A percentile compares a stretch with the other conserved stretches of the same genome.
phyloP scores from a whole-genome alignment of 2,329 filamentous ascomycete species.

The Pestalotiopsis sp. region DNA sequence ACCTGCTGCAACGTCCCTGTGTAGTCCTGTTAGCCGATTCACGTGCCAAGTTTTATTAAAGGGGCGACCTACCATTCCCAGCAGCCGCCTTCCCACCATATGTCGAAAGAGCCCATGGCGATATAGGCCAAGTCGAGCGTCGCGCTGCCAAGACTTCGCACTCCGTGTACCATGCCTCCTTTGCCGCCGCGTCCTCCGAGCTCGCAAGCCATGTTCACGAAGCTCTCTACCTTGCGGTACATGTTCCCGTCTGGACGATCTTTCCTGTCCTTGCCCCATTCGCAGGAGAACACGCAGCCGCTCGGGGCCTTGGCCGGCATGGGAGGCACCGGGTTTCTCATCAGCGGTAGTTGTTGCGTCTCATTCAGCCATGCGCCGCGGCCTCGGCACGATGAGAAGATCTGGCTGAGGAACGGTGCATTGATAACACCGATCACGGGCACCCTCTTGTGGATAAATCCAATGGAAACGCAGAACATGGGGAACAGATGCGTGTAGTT shows the following conservation, averaged over 20 bases:
- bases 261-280: slow-evolving; percentile 78
- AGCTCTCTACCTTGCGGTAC: slow-evolving; percentile 72
- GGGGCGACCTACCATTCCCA: slow-evolving; percentile 65
- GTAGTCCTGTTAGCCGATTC: not conserved
- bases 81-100: slow-evolving; percentile 83
- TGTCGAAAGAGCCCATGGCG: slow-evolving; percentile 76
- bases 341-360: slow-evolving; percentile 63
- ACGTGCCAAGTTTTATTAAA: not conserved
- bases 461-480: slow-evolving; percentile 82
- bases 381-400: slow-evolving; percentile 69
- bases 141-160: slow-evolving; percentile 73
- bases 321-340: slow-evolving; percentile 63
- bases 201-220: slow-evolving; percentile 75
- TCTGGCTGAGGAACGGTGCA: slow-evolving; percentile 69
- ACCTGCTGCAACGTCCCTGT: slow-evolving; percentile 72
- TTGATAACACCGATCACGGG: slow-evolving; percentile 74
- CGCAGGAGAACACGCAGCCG: slow-evolving; percentile 73
- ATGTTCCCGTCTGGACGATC: slow-evolving; percentile 70
- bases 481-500: slow-evolving; percentile 82
- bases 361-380: slow-evolving; percentile 72
- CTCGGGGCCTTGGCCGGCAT: slow-evolving; percentile 66
- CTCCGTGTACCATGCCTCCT: slow-evolving; percentile 79
- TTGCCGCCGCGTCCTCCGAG: slow-evolving; percentile 62
- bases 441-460: slow-evolving; percentile 60
- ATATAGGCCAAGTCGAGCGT: slow-evolving; percentile 76